These are phyloP conservation scores for Fraxinus floribunda DNA, from an alignment of 305 asterid species.

Conservation along the genomic window DNA sequence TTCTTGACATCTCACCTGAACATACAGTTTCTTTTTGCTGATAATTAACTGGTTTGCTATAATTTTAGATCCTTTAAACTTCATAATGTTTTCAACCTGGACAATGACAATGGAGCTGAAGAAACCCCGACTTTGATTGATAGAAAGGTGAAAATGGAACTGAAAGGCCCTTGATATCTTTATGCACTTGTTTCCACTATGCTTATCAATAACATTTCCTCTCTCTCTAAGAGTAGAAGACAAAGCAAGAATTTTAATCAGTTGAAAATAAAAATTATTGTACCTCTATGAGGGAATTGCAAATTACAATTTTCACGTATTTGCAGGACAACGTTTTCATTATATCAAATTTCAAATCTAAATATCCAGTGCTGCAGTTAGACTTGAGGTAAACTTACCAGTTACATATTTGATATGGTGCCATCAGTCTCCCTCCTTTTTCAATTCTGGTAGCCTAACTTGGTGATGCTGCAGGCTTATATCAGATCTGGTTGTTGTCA, in stretches of 20 bases:
- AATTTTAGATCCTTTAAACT: constrained; percentile 69
- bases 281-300: constrained; percentile 20
- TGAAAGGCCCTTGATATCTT: constrained; percentile 10
- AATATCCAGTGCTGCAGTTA: constrained; percentile 88
- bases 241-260: constrained; percentile 1
- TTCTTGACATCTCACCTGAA: constrained; percentile 18
- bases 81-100: constrained; percentile 87
- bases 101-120: constrained; percentile 95
- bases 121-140: constrained; percentile 94
- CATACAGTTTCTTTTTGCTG: constrained; percentile 15
- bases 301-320: constrained; percentile 10
- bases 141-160: constrained; percentile 63
- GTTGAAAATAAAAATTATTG: neutral
- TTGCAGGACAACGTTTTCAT: constrained; percentile 92
- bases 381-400: constrained; percentile 71
- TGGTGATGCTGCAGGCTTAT: constrained; percentile 65
- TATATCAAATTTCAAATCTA: constrained; percentile 95
- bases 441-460: constrained; percentile 26
- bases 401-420: constrained; percentile 12
- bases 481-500: constrained; percentile 95
- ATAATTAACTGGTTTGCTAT: constrained; percentile 21
- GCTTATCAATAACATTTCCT: neutral
- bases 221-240: neutral
- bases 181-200: neutral
- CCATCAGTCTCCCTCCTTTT: constrained; percentile 6